A percentile compares a stretch with the other conserved stretches of the same genome.
phyloP scores from a whole-genome alignment of 176 grass and related monocot species.

The Urochloa ruziziensis region DNA sequence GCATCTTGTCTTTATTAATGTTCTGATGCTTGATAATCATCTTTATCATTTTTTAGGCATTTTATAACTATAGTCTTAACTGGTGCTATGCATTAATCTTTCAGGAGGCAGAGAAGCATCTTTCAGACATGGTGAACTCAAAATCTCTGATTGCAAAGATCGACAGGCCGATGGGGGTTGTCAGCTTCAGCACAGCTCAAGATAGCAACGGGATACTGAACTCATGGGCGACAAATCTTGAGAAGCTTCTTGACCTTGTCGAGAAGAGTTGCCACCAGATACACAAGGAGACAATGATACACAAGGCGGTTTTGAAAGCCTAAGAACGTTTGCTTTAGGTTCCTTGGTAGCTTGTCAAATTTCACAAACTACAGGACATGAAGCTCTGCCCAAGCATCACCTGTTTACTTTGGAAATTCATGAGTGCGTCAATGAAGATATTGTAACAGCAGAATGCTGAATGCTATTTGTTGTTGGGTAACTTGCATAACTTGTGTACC shows the following conservation, averaged over 20 bases:
- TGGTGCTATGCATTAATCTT: not conserved
- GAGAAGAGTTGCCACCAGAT: constrained; percentile 98
- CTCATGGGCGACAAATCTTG: constrained; percentile 78
- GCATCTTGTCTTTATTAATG: not conserved
- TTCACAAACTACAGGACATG: too few species aligned
- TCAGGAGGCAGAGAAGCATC: constrained; percentile 90
- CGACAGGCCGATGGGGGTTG: constrained; percentile 72
- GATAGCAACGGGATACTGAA: constrained; percentile 75
- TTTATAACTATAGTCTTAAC: not conserved
- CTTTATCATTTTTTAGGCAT: not conserved
- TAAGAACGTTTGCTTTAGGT: constrained; percentile 26
- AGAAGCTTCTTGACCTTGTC: constrained; percentile 91
- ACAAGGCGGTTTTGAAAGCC: constrained; percentile 82
- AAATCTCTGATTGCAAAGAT: constrained; percentile 85
- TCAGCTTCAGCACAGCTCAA: constrained; percentile 67
- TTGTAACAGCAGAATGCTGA: too few species aligned
- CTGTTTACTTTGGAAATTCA: too few species aligned
- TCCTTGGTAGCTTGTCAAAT: not conserved
- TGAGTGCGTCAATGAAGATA: not conserved
- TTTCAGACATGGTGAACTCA: constrained; percentile 96
- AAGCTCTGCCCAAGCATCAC: too few species aligned
- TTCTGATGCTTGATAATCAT: not conserved
- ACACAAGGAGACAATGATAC: constrained; percentile 97
- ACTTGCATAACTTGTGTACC: too few species aligned
- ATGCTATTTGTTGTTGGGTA: too few species aligned